These are phyloP conservation scores for Neckera pumila DNA, from an alignment of 225 moss, liverwort and hornwort species.

Conservation along the genomic window DNA sequence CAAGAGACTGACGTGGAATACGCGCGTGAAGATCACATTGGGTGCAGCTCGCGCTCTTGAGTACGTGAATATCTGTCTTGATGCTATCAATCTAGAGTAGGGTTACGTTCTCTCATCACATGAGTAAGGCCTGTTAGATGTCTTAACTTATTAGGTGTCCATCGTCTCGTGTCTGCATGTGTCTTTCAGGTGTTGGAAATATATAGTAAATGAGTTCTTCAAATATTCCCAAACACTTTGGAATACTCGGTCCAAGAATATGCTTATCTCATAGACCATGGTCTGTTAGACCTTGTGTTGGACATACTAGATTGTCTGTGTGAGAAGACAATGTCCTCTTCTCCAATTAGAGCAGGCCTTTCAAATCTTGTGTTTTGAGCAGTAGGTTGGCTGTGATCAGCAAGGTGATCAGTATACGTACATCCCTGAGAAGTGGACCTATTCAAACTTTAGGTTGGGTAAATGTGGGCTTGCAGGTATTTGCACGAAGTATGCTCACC, in stretches of 20 bases:
- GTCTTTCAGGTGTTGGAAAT: neutral
- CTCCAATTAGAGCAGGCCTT: neutral
- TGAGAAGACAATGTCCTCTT: neutral
- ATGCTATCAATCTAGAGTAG: neutral
- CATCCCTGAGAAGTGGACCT: neutral
- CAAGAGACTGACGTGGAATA: slow-evolving; percentile 55
- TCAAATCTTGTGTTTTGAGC: neutral
- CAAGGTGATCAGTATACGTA: neutral
- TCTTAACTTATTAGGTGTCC: neutral
- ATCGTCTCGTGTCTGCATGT: neutral
- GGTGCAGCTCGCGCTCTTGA: slow-evolving; percentile 59
- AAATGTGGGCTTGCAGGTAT: slow-evolving; percentile 27
- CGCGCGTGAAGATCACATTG: slow-evolving; percentile 62
- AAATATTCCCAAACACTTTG: neutral
- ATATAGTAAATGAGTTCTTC: neutral
- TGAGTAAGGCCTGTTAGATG: neutral
- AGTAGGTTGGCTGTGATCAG: neutral
- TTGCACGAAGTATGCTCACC: slow-evolving; percentile 64
- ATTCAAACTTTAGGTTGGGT: neutral
- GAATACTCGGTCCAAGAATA: neutral
- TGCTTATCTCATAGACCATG: neutral
- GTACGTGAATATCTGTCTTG: slow-evolving; percentile 22
- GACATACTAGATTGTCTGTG: neutral
- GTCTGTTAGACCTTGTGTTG: neutral
- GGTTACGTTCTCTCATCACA: neutral